Percentiles rank a stretch among this genome's conserved stretches.
Conservation (phyloP, 306 rosid species). For the Corylus heterophylla region DNA sequence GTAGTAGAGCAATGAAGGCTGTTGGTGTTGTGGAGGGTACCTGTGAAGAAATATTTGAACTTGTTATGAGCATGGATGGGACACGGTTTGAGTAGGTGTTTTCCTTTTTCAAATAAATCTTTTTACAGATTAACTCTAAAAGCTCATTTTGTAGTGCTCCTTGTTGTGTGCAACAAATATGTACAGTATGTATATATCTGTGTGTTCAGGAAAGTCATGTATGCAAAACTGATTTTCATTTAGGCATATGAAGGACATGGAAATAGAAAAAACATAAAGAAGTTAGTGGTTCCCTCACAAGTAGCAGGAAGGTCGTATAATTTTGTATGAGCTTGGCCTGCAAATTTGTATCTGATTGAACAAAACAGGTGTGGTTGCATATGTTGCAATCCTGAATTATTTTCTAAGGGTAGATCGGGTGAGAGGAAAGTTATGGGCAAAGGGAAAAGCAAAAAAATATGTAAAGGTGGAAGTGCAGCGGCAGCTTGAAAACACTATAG, state of each 20-base stretch:
- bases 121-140: constrained; percentile 13
- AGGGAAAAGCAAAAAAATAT: neutral
- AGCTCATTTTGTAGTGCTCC: neutral
- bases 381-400: neutral
- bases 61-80: constrained; percentile 99
- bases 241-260: neutral
- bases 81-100: constrained; percentile 99
- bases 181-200: neutral
- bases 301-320: neutral
- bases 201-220: neutral
- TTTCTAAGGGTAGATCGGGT: neutral
- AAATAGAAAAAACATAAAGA: neutral
- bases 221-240: neutral
- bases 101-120: constrained; percentile 30
- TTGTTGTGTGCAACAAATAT: neutral
- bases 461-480: neutral
- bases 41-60: constrained; percentile 96
- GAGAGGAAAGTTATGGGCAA: neutral
- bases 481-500: neutral
- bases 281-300: neutral
- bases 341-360: neutral
- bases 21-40: constrained; percentile 98
- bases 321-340: neutral
- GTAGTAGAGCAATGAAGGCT: constrained; percentile 98
- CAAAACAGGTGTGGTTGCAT: neutral